A percentile compares a stretch with the other conserved stretches of the same genome.
phyloP scores from a whole-genome alignment of 1,284 basidiomycete species.

The Cutaneotrichosporon cavernicola region DNA sequence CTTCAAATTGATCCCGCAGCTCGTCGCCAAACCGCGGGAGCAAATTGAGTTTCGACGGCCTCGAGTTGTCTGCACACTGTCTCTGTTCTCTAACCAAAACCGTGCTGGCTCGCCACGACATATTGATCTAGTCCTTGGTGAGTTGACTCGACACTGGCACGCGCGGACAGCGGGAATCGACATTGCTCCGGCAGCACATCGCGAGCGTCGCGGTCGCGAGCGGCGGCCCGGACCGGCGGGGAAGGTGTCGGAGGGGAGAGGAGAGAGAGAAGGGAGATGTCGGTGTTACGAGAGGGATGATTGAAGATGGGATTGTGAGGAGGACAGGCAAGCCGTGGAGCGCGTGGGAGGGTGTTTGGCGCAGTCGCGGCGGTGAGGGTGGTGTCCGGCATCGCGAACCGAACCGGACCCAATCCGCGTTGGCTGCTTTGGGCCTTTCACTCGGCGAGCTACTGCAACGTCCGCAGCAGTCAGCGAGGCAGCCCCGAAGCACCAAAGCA shows the following conservation, averaged over 20 bases:
- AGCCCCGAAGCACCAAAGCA: background rate
- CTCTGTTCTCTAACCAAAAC: slow-evolving; percentile 14
- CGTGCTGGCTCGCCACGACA: slow-evolving; percentile 21
- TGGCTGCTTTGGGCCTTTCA: background rate
- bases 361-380: background rate
- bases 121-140: slow-evolving; percentile 30
- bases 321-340: background rate
- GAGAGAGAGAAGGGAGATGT: background rate
- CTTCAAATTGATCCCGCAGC: background rate
- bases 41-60: background rate
- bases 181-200: background rate
- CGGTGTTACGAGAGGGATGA: too few relatives aligned
- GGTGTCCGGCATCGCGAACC: background rate
- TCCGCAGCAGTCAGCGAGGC: background rate
- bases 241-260: background rate
- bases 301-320: too few relatives aligned
- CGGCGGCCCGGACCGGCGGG: background rate
- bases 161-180: background rate
- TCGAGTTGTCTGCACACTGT: background rate
- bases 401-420: background rate
- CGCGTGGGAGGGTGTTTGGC: background rate
- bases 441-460: background rate
- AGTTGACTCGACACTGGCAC: slow-evolving; percentile 12
- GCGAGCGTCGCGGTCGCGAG: background rate
- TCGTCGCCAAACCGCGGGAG: background rate